A percentile compares a stretch with the other conserved stretches of the same genome.
These are phyloP conservation scores for Solanum appendiculatum DNA, from an alignment of 257 asterid genomes.

Conservation along the genomic window DNA sequence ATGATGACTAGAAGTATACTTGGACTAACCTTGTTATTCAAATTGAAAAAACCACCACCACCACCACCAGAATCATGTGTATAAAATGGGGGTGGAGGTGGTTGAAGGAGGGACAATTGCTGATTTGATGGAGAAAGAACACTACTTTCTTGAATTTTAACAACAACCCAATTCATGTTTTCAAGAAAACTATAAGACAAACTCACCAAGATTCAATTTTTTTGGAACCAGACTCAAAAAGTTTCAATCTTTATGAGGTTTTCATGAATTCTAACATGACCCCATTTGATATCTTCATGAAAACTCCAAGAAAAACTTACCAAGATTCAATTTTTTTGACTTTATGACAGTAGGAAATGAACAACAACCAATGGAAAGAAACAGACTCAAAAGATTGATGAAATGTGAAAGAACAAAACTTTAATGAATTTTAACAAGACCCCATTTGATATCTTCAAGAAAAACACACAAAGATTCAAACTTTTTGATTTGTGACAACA, in stretches of 20 bases:
- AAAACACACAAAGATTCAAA: background rate
- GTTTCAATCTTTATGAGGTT: background rate
- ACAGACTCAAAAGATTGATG: background rate
- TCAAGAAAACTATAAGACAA: background rate
- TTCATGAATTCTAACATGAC: constrained; percentile 24
- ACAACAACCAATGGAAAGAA: background rate
- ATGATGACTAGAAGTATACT: constrained; percentile 61
- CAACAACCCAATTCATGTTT: constrained; percentile 18
- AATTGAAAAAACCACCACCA: constrained; percentile 18
- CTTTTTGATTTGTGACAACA: background rate
- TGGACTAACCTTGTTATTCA: constrained; percentile 66
- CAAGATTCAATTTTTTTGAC: constrained; percentile 17
- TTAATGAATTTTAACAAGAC: background rate
- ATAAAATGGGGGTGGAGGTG: constrained; percentile 33
- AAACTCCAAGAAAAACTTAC: background rate
- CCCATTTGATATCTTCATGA: constrained; percentile 17
- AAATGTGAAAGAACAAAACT: background rate
- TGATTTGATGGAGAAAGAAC: constrained; percentile 41
- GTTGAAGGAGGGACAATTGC: constrained; percentile 27
- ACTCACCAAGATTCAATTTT: constrained; percentile 19
- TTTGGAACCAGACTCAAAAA: background rate
- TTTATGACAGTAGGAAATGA: background rate
- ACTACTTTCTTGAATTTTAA: constrained; percentile 27
- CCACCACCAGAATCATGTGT: background rate
- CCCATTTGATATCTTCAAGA: background rate